Evolutionary conservation across 495 filamentous ascomycete genomes (phyloP).

Genomic region (Sphaerosporella brunnea): DNA sequence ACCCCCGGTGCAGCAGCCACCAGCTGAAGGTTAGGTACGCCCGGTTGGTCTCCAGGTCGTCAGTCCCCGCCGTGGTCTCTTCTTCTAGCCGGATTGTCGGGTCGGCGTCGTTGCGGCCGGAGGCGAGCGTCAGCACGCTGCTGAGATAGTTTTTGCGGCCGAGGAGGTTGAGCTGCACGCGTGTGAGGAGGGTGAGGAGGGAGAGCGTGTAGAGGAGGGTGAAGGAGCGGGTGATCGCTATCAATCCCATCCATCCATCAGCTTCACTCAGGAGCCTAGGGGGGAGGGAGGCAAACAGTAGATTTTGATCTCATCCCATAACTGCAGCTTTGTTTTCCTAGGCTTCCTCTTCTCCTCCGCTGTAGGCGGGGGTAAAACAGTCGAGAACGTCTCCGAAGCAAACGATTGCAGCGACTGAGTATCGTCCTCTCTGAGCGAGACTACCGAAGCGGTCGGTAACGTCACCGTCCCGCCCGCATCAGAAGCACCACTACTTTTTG

Average conservation of each 20-base stretch:
- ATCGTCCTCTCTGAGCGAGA: constrained; percentile 18
- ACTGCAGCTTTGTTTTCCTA: constrained; percentile 69
- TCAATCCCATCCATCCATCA: constrained; percentile 8
- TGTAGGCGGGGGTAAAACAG: constrained; percentile 11
- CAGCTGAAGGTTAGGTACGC: constrained; percentile 91
- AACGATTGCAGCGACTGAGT: constrained; percentile 23
- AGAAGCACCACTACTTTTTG: constrained; percentile 32
- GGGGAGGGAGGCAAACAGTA: constrained; percentile 42
- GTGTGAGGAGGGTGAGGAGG: constrained; percentile 76
- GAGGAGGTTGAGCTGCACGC: constrained; percentile 92
- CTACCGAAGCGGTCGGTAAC: background rate
- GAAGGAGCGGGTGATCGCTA: constrained; percentile 78
- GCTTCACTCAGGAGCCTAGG: background rate
- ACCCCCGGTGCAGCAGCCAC: constrained; percentile 91
- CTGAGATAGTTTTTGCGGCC: constrained; percentile 88
- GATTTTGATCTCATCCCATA: constrained; percentile 98
- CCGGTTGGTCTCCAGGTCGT: constrained; percentile 85
- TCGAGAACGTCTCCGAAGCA: constrained; percentile 20
- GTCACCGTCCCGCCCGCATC: constrained; percentile 11
- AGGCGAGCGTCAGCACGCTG: constrained; percentile 75
- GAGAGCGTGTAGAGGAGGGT: constrained; percentile 82
- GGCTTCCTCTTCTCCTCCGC: constrained; percentile 33
- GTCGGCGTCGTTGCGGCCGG: constrained; percentile 35
- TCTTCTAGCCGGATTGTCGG: constrained; percentile 38
- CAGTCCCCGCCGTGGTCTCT: constrained; percentile 62